Percentiles rank a stretch among this genome's conserved stretches.
Conservation (phyloP, 2,329 filamentous ascomycete species). For the Botrytis sinoallii region DNA sequence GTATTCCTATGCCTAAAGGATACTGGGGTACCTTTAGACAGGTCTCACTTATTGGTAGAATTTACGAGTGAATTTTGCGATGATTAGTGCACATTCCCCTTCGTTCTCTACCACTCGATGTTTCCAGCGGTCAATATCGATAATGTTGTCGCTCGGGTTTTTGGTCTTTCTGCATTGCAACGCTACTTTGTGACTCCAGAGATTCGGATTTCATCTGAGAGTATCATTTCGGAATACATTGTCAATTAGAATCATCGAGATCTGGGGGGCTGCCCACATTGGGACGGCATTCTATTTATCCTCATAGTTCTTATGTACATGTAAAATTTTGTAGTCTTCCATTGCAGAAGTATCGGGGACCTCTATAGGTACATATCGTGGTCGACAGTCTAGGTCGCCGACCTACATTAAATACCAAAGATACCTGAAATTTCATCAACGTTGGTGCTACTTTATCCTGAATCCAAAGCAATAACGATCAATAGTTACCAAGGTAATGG, state of each 20-base stretch:
- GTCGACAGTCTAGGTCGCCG: conserved; percentile 14
- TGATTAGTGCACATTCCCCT: neutral
- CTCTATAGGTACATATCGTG: conserved; percentile 10
- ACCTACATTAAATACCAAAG: conserved; percentile 9
- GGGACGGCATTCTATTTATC: neutral
- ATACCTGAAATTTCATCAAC: conserved; percentile 3
- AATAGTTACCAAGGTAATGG: conserved; percentile 3
- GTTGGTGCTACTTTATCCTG: conserved; percentile 12
- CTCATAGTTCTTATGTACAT: neutral
- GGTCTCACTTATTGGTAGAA: conserved; percentile 10
- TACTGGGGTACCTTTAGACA: conserved; percentile 2
- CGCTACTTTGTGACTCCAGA: neutral
- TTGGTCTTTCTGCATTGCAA: conserved; percentile 10
- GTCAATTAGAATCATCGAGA: neutral
- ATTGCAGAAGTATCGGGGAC: conserved; percentile 14
- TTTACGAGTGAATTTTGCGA: conserved; percentile 5
- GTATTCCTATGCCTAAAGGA: neutral
- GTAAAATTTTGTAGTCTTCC: neutral
- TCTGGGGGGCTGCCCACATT: neutral
- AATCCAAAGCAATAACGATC: neutral
- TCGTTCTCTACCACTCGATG: neutral
- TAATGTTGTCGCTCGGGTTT: neutral
- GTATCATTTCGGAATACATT: neutral
- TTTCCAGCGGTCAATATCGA: neutral
- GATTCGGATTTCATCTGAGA: neutral